These are phyloP conservation scores for Psidium guajava DNA, from an alignment of 345 rosid genomes.

Conservation along the genomic window DNA sequence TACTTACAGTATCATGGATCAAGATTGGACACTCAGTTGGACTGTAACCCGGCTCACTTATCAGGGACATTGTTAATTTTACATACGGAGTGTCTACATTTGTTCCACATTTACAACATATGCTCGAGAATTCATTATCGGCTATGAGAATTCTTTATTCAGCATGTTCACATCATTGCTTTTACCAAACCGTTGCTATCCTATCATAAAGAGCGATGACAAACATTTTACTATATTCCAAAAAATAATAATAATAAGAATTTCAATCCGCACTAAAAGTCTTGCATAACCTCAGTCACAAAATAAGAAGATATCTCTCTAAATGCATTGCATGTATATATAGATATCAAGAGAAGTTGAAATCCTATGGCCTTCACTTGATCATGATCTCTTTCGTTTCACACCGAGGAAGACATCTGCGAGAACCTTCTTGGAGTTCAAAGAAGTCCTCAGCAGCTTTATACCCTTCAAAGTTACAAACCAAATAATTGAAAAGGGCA, in stretches of 20 bases:
- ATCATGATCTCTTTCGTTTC: not conserved
- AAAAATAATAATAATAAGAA: not conserved
- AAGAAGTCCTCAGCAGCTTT: slow-evolving; percentile 11
- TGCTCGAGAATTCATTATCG: not conserved
- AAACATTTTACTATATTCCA: not conserved
- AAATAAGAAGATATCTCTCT: not conserved
- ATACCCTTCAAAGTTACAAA: not conserved
- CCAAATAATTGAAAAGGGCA: not conserved
- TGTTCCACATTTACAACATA: not conserved
- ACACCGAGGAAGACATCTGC: slow-evolving; percentile 5
- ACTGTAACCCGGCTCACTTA: too few relatives aligned
- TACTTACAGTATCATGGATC: too few relatives aligned
- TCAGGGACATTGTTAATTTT: too few relatives aligned
- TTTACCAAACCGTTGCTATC: not conserved
- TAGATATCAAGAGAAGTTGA: too few relatives aligned
- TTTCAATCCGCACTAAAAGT: not conserved
- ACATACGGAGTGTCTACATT: too few relatives aligned
- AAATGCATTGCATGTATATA: too few relatives aligned
- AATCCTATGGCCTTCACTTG: too few relatives aligned
- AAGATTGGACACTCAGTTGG: too few relatives aligned
- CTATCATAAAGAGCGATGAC: not conserved
- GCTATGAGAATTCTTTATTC: not conserved
- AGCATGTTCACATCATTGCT: not conserved
- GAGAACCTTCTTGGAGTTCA: slow-evolving; percentile 12
- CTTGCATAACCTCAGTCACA: not conserved